Percentiles rank a stretch among this genome's conserved stretches.
These are phyloP conservation scores for Tuber borchii DNA, from an alignment of 495 filamentous ascomycete genomes.

Conservation along the genomic window DNA sequence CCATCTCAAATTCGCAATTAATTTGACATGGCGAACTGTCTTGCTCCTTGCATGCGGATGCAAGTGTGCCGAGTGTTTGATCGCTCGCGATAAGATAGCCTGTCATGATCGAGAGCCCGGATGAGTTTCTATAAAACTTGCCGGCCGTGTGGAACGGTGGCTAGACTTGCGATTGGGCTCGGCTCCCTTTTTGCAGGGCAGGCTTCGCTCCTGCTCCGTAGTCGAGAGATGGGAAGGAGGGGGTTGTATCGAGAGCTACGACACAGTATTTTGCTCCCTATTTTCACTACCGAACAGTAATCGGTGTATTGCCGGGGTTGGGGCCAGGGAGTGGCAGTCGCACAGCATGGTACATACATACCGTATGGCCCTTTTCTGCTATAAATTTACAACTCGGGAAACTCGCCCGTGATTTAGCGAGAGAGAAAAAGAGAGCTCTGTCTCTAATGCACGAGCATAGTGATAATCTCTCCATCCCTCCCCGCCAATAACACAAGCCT, in stretches of 20 bases:
- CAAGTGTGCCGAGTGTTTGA: neutral
- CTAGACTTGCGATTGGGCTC: neutral
- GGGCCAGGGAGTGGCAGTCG: neutral
- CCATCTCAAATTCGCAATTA: slow-evolving; percentile 1
- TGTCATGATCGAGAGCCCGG: neutral
- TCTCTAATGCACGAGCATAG: neutral
- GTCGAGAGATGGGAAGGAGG: neutral
- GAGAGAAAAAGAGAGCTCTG: neutral
- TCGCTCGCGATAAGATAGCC: slow-evolving; percentile 2
- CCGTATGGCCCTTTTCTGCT: neutral
- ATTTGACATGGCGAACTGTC: neutral
- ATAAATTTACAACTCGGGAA: neutral
- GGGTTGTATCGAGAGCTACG: neutral
- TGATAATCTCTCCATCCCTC: neutral
- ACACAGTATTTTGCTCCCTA: neutral
- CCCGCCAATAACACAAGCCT: neutral
- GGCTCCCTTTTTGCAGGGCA: neutral
- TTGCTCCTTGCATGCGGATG: neutral
- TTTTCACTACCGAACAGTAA: neutral
- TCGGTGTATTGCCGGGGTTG: neutral
- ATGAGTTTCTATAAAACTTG: neutral
- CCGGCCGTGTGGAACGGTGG: neutral
- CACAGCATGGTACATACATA: neutral
- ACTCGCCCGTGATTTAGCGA: neutral
- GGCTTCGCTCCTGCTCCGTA: neutral